phyloP scores from a whole-genome alignment of 2,329 filamentous ascomycete species.

The Microthyrium microscopicum region DNA sequence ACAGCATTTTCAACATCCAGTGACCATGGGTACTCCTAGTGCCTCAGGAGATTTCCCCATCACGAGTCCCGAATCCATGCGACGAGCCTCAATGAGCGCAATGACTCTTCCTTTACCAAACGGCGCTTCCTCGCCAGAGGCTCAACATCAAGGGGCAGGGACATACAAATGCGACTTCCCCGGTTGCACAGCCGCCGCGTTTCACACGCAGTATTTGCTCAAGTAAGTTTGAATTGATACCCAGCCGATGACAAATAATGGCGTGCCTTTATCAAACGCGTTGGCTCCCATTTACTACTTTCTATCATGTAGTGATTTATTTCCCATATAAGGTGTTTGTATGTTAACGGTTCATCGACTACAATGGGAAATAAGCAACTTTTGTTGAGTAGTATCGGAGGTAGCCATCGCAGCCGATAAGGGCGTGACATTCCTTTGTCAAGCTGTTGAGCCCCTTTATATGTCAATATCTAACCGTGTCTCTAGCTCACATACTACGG shows the following conservation, averaged over 20 bases:
- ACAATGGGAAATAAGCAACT: too few species aligned
- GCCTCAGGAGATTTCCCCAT: too few species aligned
- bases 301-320: constrained; percentile 1
- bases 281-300: neutral
- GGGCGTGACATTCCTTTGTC: too few species aligned
- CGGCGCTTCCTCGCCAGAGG: neutral
- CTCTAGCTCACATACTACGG: constrained; percentile 52
- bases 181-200: constrained; percentile 55
- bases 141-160: constrained; percentile 21
- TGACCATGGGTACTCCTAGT: too few species aligned
- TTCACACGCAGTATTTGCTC: constrained; percentile 60
- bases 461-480: too few species aligned
- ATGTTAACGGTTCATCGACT: neutral
- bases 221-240: constrained; percentile 37
- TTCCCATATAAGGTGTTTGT: neutral
- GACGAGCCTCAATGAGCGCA: too few species aligned
- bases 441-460: too few species aligned
- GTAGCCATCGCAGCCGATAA: neutral
- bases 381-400: too few species aligned
- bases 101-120: constrained; percentile 8
- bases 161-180: constrained; percentile 41
- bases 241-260: too few species aligned
- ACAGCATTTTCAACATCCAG: too few species aligned
- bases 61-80: too few species aligned
- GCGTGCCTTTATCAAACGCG: too few species aligned